A percentile compares a stretch with the other conserved stretches of the same genome.
Conservation (phyloP, 1,284 basidiomycete species). For the Peniophora sp. region DNA sequence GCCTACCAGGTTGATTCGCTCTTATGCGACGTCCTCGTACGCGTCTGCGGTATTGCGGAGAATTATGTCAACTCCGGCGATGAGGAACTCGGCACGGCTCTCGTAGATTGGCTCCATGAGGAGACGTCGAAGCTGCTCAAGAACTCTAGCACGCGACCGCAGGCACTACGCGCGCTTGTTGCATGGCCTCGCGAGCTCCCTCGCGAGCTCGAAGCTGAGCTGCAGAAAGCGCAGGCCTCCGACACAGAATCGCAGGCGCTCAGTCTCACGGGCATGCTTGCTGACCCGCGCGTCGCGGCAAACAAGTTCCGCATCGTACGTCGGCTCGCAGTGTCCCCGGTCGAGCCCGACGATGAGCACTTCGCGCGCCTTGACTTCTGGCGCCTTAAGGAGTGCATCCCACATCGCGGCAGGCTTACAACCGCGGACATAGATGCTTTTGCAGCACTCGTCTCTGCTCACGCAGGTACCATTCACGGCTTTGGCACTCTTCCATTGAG, state of each 20-base stretch:
- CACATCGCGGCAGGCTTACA: constrained; percentile 38
- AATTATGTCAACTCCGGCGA: constrained; percentile 33
- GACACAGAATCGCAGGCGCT: constrained; percentile 31
- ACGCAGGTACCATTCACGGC: constrained; percentile 50
- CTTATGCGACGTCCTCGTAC: constrained; percentile 60
- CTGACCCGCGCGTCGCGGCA: constrained; percentile 45
- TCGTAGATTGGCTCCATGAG: constrained; percentile 59
- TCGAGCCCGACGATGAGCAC: constrained; percentile 27
- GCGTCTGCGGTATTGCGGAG: constrained; percentile 51
- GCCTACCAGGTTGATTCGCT: constrained; percentile 29
- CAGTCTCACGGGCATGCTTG: constrained; percentile 45
- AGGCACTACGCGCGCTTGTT: constrained; percentile 50
- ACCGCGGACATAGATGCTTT: constrained; percentile 69
- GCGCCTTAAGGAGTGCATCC: constrained; percentile 73
- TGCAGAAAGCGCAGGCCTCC: constrained; percentile 30
- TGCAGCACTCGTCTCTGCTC: constrained; percentile 56
- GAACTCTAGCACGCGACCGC: constrained; percentile 27
- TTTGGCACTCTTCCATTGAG: constrained; percentile 29
- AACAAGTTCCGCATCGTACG: constrained; percentile 74
- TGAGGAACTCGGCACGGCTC: constrained; percentile 31
- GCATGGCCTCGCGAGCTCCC: constrained; percentile 70
- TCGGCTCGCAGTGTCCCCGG: constrained; percentile 42
- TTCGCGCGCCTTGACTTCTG: constrained; percentile 69
- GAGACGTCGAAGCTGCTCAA: constrained; percentile 37
- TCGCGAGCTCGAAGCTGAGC: constrained; percentile 37